Conservation (phyloP, 1,284 basidiomycete species). For the Ganoderma leucocontextum region DNA sequence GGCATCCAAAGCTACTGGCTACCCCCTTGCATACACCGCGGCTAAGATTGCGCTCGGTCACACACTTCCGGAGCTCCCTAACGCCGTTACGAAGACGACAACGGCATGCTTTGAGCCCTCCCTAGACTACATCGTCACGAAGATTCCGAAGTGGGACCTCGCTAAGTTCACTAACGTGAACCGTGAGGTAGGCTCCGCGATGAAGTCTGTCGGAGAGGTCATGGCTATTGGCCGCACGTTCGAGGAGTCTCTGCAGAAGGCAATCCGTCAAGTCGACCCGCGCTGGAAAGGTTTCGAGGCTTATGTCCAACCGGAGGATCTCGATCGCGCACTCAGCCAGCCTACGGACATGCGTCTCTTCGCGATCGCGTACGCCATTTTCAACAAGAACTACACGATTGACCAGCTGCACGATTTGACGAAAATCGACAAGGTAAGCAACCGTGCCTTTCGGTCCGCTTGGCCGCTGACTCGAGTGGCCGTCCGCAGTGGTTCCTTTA, state of each 20-base stretch:
- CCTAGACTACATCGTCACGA: constrained; percentile 99
- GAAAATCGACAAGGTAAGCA: constrained; percentile 90
- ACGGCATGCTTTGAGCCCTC: constrained; percentile 99
- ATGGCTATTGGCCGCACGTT: constrained; percentile 99
- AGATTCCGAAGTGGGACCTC: constrained; percentile 99
- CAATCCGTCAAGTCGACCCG: constrained; percentile 96
- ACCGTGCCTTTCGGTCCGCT: not conserved
- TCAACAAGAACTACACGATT: constrained; percentile 91
- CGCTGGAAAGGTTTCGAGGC: constrained; percentile 85
- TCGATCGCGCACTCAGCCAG: constrained; percentile 80
- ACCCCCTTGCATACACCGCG: constrained; percentile 98
- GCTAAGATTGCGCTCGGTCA: constrained; percentile 99
- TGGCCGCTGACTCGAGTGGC: constrained; percentile 14
- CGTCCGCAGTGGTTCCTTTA: constrained; percentile 90
- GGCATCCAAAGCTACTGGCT: constrained; percentile 98
- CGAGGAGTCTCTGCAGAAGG: constrained; percentile 98
- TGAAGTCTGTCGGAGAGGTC: constrained; percentile 99
- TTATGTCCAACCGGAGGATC: constrained; percentile 84
- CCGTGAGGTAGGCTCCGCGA: constrained; percentile 94
- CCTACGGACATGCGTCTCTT: constrained; percentile 96
- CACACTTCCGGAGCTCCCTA: constrained; percentile 97
- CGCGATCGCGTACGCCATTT: constrained; percentile 97
- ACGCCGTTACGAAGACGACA: constrained; percentile 99
- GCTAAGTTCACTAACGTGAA: constrained; percentile 96
- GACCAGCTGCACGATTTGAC: constrained; percentile 93